Evolutionary conservation across 2,329 filamentous ascomycete species (phyloP), one percentile per base, ranked within the genome.

Genomic region (Anthostomella pinea): DNA sequence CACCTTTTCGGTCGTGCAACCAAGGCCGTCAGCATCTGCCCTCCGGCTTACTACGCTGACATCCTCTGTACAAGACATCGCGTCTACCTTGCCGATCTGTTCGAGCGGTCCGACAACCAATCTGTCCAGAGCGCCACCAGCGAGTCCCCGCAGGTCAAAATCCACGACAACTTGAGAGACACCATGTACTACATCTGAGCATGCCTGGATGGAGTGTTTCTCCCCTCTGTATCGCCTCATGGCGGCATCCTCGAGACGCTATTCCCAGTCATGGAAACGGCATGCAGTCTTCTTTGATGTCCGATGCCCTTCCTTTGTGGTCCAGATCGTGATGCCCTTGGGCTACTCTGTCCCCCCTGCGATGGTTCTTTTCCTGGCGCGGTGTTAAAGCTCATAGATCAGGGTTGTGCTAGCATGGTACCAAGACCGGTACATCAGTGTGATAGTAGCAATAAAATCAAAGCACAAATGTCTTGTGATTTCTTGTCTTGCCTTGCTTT

Each of bases 41-140:
- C 90, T 0, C 87, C 89, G 0, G 89, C 88, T 0, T 95, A 95
- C 67, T 95, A 95, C 54, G 89, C 90, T 0, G 89, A 95, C 58
- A 70, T 95, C 18, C 77, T 91, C 2, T 93, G 87, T 57, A 85
- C 87, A 45, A 75, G 89, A 3, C 83, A 85, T 0, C 71, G 89
- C 1, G 73, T 75, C 10, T 91, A 94, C 56, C 70, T 91, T 2
- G 75, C 77, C 16, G 71, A 77, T 17, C 67, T 77, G 13, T 81
- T 85, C 47, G 78, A 81, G 24, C 46, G 46, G 3, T 60, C 59
- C 6, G 65, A 68, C 24, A 46, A 45, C 1, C 54, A 58, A 19
- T 55, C 54, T 4, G 37, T 23, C 1, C 14, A 31, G 3, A 43
- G 41, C 10, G 24, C 30, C 25, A 24, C 29, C 6, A 32, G 29